Conservation (phyloP, 371 early-diverging fungal species). For the Actinomortierella ambigua region DNA sequence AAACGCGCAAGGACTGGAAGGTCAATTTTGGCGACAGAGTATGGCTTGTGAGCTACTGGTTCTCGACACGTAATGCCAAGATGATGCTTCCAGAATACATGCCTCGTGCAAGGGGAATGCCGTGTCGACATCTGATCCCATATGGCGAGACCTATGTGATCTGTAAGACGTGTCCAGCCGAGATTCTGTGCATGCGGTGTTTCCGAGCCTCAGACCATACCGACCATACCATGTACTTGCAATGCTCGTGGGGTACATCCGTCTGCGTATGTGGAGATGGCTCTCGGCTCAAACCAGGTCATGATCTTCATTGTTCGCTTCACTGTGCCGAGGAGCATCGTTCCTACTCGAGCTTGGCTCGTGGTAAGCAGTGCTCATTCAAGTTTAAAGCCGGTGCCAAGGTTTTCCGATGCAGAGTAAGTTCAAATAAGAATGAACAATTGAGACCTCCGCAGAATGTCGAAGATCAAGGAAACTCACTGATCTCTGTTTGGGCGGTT, state of each 20-base stretch:
- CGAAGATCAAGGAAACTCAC: no score
- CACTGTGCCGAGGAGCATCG: conserved; percentile 24
- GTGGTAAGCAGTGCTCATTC: conserved; percentile 22
- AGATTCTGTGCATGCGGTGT: conserved; percentile 37
- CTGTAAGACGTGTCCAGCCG: conserved; percentile 36
- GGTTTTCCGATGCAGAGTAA: conserved; percentile 33
- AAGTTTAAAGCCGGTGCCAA: conserved; percentile 23
- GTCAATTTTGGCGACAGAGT: conserved; percentile 35
- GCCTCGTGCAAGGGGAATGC: conserved; percentile 23
- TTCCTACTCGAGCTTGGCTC: conserved; percentile 21
- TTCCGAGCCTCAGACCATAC: conserved; percentile 41
- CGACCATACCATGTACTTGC: conserved; percentile 39
- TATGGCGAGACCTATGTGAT: conserved; percentile 45
- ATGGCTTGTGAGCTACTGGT: conserved; percentile 37
- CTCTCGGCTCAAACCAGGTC: conserved; percentile 7
- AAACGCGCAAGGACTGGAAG: conserved; percentile 31
- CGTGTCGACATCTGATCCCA: conserved; percentile 36
- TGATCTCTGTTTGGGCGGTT: no score
- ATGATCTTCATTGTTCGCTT: conserved; percentile 28
- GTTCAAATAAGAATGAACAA: no score
- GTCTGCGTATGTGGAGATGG: conserved; percentile 29
- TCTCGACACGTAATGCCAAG: conserved; percentile 29
- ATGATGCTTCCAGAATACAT: conserved; percentile 39
- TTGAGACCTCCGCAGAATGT: no score
- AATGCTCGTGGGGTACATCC: conserved; percentile 42